Percentiles rank a stretch among this genome's conserved stretches.
Conservation (phyloP, 805 yeast species). For the Ogataea siamensis region DNA sequence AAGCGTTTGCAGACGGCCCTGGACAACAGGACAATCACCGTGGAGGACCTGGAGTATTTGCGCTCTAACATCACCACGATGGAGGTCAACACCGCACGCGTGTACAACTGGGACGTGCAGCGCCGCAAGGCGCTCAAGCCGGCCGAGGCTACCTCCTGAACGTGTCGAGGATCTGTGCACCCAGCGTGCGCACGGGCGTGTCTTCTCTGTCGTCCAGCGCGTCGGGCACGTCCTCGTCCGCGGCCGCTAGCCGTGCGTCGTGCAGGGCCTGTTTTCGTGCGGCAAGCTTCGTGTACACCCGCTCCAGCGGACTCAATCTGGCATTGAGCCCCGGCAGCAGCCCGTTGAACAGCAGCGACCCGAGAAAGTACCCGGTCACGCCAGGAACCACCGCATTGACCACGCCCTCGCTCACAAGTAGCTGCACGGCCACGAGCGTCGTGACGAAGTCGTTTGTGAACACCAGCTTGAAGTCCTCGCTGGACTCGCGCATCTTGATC, state of each 20-base stretch:
- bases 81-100: constrained; percentile 95
- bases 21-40: constrained; percentile 56
- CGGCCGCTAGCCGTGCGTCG: too few species aligned
- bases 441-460: constrained; percentile 35
- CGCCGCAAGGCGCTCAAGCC: constrained; percentile 53
- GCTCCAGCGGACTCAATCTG: constrained; percentile 21
- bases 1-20: constrained; percentile 63
- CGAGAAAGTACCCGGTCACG: constrained; percentile 42
- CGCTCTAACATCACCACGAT: constrained; percentile 92
- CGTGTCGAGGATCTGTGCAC: constrained; percentile 59
- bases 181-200: constrained; percentile 60
- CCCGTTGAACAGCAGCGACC: constrained; percentile 42
- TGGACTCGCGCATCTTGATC: constrained; percentile 14
- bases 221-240: constrained; percentile 30
- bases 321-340: constrained; percentile 42
- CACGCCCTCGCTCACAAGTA: constrained; percentile 45
- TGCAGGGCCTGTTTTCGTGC: constrained; percentile 6
- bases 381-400: constrained; percentile 38
- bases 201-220: constrained; percentile 43
- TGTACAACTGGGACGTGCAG: constrained; percentile 86
- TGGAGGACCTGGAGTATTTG: constrained; percentile 80
- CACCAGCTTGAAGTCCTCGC: constrained; percentile 23
- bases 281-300: constrained; percentile 17
- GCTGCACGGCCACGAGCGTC: constrained; percentile 32
- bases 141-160: constrained; percentile 43